These are phyloP conservation scores for Priceomyces medius DNA, from an alignment of 805 yeast species.

Conservation along the genomic window DNA sequence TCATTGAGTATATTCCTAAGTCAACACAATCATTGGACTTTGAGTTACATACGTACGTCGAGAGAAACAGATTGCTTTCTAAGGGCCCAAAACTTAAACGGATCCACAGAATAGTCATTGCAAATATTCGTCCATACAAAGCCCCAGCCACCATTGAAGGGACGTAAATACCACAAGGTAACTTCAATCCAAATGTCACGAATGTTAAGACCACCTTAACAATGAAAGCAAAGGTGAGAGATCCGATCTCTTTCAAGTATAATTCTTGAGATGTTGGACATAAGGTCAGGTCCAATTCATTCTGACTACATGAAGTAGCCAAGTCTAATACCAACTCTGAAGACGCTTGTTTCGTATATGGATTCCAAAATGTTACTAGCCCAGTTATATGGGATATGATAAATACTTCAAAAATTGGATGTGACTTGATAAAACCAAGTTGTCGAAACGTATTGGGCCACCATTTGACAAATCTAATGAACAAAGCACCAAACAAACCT, in stretches of 20 bases:
- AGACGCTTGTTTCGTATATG: slow-evolving; percentile 48
- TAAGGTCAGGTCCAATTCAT: slow-evolving; percentile 24
- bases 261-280: slow-evolving; percentile 27
- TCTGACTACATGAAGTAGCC: slow-evolving; percentile 48
- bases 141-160: slow-evolving; percentile 68
- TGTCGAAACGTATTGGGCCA: slow-evolving; percentile 44
- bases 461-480: slow-evolving; percentile 47
- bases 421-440: slow-evolving; percentile 26
- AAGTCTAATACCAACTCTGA: slow-evolving; percentile 49
- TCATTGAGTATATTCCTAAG: slow-evolving; percentile 52
- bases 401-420: slow-evolving; percentile 47
- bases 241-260: slow-evolving; percentile 29
- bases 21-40: slow-evolving; percentile 32
- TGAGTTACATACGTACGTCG: slow-evolving; percentile 15
- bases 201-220: slow-evolving; percentile 48
- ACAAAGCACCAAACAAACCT: slow-evolving; percentile 52
- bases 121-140: slow-evolving; percentile 52
- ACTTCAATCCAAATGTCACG: slow-evolving; percentile 55
- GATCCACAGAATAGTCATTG: slow-evolving; percentile 41
- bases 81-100: slow-evolving; percentile 16
- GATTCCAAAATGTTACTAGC: slow-evolving; percentile 46
- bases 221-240: slow-evolving; percentile 41
- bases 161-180: slow-evolving; percentile 61
- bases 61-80: slow-evolving; percentile 1
- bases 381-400: slow-evolving; percentile 47